Evolutionary conservation across 257 asterid genomes (phyloP), one percentile per base, ranked within the genome.

Genomic region (Forsythia suspensa): DNA sequence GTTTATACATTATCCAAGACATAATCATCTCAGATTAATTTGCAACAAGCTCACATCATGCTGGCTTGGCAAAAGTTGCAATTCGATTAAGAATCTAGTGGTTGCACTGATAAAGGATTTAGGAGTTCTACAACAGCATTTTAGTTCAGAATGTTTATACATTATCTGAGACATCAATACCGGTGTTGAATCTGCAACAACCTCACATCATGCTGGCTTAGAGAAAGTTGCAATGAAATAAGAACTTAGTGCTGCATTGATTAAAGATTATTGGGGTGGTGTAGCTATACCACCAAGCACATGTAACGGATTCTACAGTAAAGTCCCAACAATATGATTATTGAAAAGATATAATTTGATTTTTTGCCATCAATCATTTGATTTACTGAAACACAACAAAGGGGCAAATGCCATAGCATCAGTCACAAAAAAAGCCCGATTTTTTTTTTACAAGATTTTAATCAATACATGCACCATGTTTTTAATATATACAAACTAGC

Each of bases 51-150:
- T 78, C 13, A 63, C 16, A 72, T 40, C 10, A 77, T 55, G 71
- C 71, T 77, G 43, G 71, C 21, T 57, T 44, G 16, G 34, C n/a
- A 77, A 77, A 68, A 69, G 4, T n/a, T 48, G 12, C 34, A 12
- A 57, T 5, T 0, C n/a, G 21, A 57, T n/a, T n/a, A 57, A n/a
- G 11, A n/a, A 57, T 57, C 66, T 8, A 57, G 66, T 0, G 4
- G n/a, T 57, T 2, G 34, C 34, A 57, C 12, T 1, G 66, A 2
- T 20, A 1, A 20, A 18, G n/a, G 29, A 18, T 57, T 57, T 57
- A n/a, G 66, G 66, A 57, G 66, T 20, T 63, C 69, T 63, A 63
- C 68, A 12, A 63, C 3, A 63, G 13, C 69, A 21, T 63, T 63
- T 63, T 63, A 20, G 37, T 10, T 9, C 24, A 63, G 38, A 21